Evolutionary conservation across 768 basidiomycete genomes (phyloP).

Genomic region (Boletus bicolor): DNA sequence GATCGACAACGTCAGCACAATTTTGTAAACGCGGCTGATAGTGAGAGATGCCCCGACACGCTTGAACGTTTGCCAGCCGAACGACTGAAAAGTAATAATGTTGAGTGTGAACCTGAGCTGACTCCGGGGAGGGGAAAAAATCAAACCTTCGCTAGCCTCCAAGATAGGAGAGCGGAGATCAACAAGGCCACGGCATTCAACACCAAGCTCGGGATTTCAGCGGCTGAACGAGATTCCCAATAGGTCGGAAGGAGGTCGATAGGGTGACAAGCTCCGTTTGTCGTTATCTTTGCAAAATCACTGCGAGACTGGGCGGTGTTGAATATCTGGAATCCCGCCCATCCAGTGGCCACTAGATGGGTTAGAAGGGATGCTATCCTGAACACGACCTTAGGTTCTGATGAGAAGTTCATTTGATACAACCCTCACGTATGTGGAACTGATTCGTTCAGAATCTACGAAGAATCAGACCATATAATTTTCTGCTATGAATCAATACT

Average conservation of each 20-base stretch:
- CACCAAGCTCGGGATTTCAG: slow-evolving; percentile 63
- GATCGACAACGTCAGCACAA: slow-evolving; percentile 67
- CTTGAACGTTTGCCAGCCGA: slow-evolving; percentile 88
- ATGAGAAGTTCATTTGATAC: not conserved
- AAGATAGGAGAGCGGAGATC: slow-evolving; percentile 62
- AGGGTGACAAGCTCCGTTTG: slow-evolving; percentile 60
- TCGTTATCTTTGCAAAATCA: slow-evolving; percentile 38
- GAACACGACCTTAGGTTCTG: not conserved
- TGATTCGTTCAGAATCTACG: slow-evolving; percentile 60
- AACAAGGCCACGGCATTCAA: slow-evolving; percentile 61
- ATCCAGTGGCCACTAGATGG: slow-evolving; percentile 68
- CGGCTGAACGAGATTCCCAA: slow-evolving; percentile 56
- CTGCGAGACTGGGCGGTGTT: slow-evolving; percentile 54
- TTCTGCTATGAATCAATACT: slow-evolving; percentile 24
- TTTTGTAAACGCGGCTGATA: slow-evolving; percentile 74
- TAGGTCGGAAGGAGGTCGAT: slow-evolving; percentile 57
- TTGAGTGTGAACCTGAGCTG: too few species aligned
- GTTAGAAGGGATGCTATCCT: slow-evolving; percentile 67
- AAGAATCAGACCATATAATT: not conserved
- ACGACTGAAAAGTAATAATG: slow-evolving; percentile 39
- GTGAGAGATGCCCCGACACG: slow-evolving; percentile 51
- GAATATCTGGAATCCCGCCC: slow-evolving; percentile 66
- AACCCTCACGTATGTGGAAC: slow-evolving; percentile 62
- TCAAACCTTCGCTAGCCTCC: slow-evolving; percentile 68
- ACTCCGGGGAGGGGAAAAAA: not conserved